Base-by-base conservation (phyloP, 495 filamentous ascomycete species). In the Penicillium psychrofluorescens region DNA sequence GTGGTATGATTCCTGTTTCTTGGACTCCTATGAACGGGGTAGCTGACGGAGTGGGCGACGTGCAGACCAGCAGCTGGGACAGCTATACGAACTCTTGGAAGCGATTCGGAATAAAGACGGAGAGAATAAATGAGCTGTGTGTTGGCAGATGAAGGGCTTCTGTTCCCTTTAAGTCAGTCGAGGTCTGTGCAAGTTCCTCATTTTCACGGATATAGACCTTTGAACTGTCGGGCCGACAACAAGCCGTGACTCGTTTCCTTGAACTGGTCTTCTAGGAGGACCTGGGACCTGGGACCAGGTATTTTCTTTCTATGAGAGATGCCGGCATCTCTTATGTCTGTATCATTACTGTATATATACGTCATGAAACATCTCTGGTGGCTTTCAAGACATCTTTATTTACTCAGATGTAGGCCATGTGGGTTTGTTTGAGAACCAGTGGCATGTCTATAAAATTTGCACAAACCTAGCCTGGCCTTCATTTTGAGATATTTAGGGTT, bases 1-100 rank as follows among this genome's bases (percentile, higher is more conserved):
- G 86, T 62, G 91, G 91, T 97, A 64, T 46, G 81, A 73, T 33
- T 54, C 27, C n/a, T 36, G 29, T 46, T 40, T 41, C 7, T 43
- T 34, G 38, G 27, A 48, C 22, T 22, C 22, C 22, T 22, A 22
- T n/a, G 13, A 28, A 44, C 27, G 15, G 16, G 10, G 11, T 53
- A 39, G 37, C 46, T 53, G 40, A 50, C 31, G 15, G 45, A 41
- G 27, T 37, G 11, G 35, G 0, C 44, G 36, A 22, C 11, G 13
- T 41, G 14, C 43, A 95, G 91, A 98, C 54, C 82, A 98, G 58
- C 94, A 98, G 63, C 58, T 97, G 11, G 88, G 83, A 0, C 94
- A 97, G 63, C 63, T 98, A 40, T 95, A 95, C 55, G 92, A 97
- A 61, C 74, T 98, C 33, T 92, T 95, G 88, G 77, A 85, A 61